Evolutionary conservation across 306 rosid genomes (phyloP).

Genomic region (Ceratonia siliqua): DNA sequence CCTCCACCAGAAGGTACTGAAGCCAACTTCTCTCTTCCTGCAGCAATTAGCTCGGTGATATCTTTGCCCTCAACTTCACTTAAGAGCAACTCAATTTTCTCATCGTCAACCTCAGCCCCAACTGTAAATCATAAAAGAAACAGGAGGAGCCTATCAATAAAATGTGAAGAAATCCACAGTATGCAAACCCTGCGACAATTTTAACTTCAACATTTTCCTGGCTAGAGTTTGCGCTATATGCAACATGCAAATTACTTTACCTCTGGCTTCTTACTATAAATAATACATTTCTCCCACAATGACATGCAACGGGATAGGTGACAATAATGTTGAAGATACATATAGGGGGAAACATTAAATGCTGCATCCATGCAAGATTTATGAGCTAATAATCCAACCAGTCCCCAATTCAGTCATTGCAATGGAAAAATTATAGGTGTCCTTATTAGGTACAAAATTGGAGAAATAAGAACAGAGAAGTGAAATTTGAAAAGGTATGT

Average conservation of each 20-base stretch:
- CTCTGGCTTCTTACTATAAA: not conserved
- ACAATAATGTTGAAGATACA: not conserved
- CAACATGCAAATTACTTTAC: not conserved
- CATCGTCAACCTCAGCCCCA: slow-evolving; percentile 65
- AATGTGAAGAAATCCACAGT: not conserved
- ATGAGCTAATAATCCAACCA: not conserved
- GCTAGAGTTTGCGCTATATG: not conserved
- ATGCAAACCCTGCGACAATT: not conserved
- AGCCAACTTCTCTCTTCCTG: slow-evolving; percentile 71
- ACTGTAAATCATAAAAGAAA: slow-evolving; percentile 40
- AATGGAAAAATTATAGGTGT: not conserved
- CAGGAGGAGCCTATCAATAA: not conserved
- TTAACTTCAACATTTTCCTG: not conserved
- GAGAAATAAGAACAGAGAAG: not conserved
- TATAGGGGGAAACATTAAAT: not conserved
- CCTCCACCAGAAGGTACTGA: slow-evolving; percentile 68
- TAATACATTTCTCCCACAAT: not conserved
- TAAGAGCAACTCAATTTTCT: slow-evolving; percentile 52
- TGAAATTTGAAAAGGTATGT: not conserved
- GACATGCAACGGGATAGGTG: not conserved
- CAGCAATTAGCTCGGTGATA: slow-evolving; percentile 62
- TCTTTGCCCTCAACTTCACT: slow-evolving; percentile 63
- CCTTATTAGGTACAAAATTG: not conserved
- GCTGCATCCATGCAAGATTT: not conserved
- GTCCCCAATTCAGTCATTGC: not conserved